Base-by-base conservation (phyloP, 129 eudicot genomes). In the Artemisia tridentata region DNA sequence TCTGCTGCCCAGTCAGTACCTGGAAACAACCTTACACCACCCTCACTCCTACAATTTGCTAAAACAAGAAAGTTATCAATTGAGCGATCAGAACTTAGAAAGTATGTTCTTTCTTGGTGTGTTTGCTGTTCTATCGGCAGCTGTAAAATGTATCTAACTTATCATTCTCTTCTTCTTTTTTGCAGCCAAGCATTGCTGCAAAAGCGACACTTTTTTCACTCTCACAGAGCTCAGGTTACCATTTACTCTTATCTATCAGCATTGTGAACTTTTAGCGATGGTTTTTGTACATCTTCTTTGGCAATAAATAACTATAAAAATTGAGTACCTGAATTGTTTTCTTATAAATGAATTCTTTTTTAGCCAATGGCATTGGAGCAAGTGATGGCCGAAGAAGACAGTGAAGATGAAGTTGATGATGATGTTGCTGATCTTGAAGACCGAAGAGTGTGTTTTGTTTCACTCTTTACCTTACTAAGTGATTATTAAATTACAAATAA, bases 401-500 rank as follows among this genome's bases (percentile, higher is more conserved):
- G 99, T 78, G 99, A 95, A 78, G 99, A 95, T 77, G 99, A 95
- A 82, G 95, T 95, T 25, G 99, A 95, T 76, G 97, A 95, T 69
- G 99, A 95, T 79, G 97, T 95, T 25, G 97, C 93, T 16, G 96
- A 90, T 83, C 76, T 95, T 71, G 99, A 95, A 81, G 99, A 95
- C 74, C 83, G 91, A 77, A 84, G 95, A 86, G 99, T 95, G 80
- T 71, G 89, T 63, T 67, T 41, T 68, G 43, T 60, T 58, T 79
- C 45, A 38, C 2, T 38, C 10, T 38, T 21, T 7, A 21, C 51
- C 57, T 2, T 15, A 72, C 1, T 52, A 43, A 29, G 19, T 63
- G 15, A 59, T 59, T 38, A 8, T 14, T 18, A 45, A 38, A 56
- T 43, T 19, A 17, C 20, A 15, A 20, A 46, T 71, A 14, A 53